Base-by-base conservation (phyloP, 352 stramenopile species). In the Phytophthora capsici region DNA sequence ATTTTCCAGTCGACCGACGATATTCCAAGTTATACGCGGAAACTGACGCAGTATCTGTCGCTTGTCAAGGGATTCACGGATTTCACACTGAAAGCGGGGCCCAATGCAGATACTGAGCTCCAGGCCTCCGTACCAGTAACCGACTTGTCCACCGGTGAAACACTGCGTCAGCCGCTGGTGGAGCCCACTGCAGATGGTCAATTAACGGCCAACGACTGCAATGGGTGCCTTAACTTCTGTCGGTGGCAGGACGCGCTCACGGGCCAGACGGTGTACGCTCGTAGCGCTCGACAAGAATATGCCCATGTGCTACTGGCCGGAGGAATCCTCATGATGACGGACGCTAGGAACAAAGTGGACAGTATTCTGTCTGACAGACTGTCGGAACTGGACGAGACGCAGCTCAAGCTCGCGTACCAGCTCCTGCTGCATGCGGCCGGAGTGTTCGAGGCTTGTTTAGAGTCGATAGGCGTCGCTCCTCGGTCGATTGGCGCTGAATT, bases 391-490 rank as follows among this genome's bases (percentile, higher is more conserved):
- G 60, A 82, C 46, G 83, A 92, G 51, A 76, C 73, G 51, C 70
- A 90, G 54, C 71, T 92, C 30, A 92, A 92, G 59, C 66, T 88
- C 58, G 81, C 73, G 53, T 89, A 92, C 48, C 82, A 92, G 53
- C 54, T 88, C 3, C 40, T 90, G 13, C 68, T 90, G 46, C 77
- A 84, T n/a, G 75, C 80, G 0, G 74, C 83, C 0, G 83, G 83
- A 4, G 61, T 88, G 23, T 63, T 90, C 4, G 73, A 87, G 7
- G 75, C 78, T 10, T 86, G 78, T 70, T 63, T 90, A 6, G 40
- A 73, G 26, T 64, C 73, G 9, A 76, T 92, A 28, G 52, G 73
- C 25, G 45, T 77, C 32, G 38, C 63, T 10, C 65, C 78, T 17
- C 56, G 59, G 9, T 54, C 59, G 3, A 63, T 84, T 41, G 78